Conservation (phyloP, 257 asterid genomes). For the Phtheirospermum japonicum region DNA sequence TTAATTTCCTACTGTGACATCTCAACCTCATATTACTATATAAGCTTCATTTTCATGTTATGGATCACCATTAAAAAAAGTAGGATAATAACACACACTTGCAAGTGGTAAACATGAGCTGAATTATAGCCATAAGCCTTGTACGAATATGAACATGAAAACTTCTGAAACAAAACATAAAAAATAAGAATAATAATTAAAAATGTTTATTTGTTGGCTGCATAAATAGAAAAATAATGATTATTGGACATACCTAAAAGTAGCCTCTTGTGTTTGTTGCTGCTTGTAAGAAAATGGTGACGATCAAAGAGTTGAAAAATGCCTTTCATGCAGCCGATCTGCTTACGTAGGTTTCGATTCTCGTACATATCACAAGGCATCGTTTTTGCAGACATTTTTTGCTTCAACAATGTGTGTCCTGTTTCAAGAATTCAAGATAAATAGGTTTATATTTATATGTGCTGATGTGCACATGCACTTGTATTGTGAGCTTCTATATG, state of each 20-base stretch:
- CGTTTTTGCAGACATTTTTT: constrained; percentile 50
- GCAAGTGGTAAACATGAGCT: too few relatives aligned
- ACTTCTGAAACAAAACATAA: background rate
- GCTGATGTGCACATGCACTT: background rate
- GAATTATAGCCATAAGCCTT: too few relatives aligned
- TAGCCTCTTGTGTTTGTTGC: constrained; percentile 52
- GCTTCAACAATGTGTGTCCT: constrained; percentile 15
- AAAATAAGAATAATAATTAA: too few relatives aligned
- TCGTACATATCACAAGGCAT: constrained; percentile 37
- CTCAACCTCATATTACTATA: background rate
- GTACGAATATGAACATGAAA: too few relatives aligned
- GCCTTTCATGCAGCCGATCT: constrained; percentile 76
- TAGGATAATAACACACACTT: too few relatives aligned
- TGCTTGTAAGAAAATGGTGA: constrained; percentile 47
- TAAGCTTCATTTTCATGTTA: background rate
- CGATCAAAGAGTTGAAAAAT: constrained; percentile 65
- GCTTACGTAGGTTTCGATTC: constrained; percentile 45
- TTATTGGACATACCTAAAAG: constrained; percentile 44
- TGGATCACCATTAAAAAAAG: too few relatives aligned
- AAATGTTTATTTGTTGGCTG: too few relatives aligned
- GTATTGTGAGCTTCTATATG: background rate
- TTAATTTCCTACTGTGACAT: background rate
- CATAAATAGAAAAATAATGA: background rate
- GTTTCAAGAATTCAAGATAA: constrained; percentile 30
- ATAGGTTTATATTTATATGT: background rate